These are phyloP conservation scores for Podospora conica DNA, from an alignment of 495 filamentous ascomycete genomes.

Conservation along the genomic window DNA sequence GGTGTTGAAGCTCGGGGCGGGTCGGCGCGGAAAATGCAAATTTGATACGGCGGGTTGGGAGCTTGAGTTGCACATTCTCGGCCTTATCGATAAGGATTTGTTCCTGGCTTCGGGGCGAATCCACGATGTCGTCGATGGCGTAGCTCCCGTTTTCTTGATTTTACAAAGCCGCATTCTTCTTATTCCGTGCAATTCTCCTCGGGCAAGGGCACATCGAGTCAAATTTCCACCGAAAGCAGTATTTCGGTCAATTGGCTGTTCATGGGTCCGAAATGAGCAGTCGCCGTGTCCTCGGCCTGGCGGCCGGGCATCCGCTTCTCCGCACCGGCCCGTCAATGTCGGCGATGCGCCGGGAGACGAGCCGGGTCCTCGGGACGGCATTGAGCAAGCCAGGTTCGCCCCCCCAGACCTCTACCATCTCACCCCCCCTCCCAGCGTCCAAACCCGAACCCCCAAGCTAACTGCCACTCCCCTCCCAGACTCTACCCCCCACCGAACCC, in stretches of 20 bases:
- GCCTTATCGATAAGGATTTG: slow-evolving; percentile 8
- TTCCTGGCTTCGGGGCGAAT: neutral
- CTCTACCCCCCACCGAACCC: neutral
- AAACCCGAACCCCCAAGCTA: neutral
- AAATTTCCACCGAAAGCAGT: neutral
- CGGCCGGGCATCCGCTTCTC: slow-evolving; percentile 17
- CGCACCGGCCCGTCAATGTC: neutral
- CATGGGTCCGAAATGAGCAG: slow-evolving; percentile 26
- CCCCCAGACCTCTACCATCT: neutral
- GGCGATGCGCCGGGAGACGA: slow-evolving; percentile 5
- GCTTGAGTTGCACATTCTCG: neutral
- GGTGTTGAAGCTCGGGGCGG: neutral
- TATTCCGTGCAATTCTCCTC: neutral
- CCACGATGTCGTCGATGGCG: neutral
- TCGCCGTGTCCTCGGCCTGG: slow-evolving; percentile 20
- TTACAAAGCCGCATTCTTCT: neutral
- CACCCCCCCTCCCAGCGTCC: neutral
- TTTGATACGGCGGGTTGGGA: slow-evolving; percentile 21
- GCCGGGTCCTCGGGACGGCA: too few relatives aligned
- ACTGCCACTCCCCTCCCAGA: neutral
- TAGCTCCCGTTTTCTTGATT: neutral
- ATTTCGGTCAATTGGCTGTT: slow-evolving; percentile 7
- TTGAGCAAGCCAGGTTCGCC: neutral
- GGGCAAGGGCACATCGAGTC: neutral
- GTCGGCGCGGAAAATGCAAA: slow-evolving; percentile 10